Evolutionary conservation across 805 yeast genomes (phyloP), one percentile per base, ranked within the genome.

Genomic region (Yamadazyma kitorensis): DNA sequence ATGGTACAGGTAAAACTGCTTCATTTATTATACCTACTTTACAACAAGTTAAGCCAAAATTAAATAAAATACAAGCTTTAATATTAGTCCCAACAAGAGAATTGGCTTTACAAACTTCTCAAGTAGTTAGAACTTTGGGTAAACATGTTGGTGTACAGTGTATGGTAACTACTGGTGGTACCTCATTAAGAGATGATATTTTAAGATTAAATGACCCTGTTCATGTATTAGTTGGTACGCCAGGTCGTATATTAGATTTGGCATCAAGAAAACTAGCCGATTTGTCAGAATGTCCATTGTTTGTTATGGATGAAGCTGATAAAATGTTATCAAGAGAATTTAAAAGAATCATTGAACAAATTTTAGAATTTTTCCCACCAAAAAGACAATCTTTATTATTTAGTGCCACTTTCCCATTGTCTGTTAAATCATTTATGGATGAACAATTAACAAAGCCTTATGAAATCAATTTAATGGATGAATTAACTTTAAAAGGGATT

Each of bases 91-190:
- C 98, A 50, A 93, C 98, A 10, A 85, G 98, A 75, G 98, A 93
- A 63, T 77, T 93, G 54, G 98, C 98, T 3, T 72, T 93, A 52
- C 98, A 93, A 65, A 93, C 98, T 5, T 87, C 97, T 8, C 97
- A 91, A 61, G 98, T 93, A 20, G 96, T 93, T 36, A 83, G 91
- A 63, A 89, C 98, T 9, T 72, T 93, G 44, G 97, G 97, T 40
- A 88, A 88, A 58, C 98, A 93, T 61, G 71, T 93, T 61, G 91
- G 88, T 20, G 71, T 88, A 47, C 82, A 89, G 57, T 87, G 93
- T 55, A 91, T 93, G 98, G 97, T 91, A 37, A 83, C 98, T 62
- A 93, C 98, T 9, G 98, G 98, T 61, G 98, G 98, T 55, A 93
- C 98, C 29, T 78, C 83, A 38, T 72, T 93, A 48, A 82, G 84